Evolutionary conservation across 352 stramenopile genomes (phyloP).

Genomic region (Thraustotheca clavata): DNA sequence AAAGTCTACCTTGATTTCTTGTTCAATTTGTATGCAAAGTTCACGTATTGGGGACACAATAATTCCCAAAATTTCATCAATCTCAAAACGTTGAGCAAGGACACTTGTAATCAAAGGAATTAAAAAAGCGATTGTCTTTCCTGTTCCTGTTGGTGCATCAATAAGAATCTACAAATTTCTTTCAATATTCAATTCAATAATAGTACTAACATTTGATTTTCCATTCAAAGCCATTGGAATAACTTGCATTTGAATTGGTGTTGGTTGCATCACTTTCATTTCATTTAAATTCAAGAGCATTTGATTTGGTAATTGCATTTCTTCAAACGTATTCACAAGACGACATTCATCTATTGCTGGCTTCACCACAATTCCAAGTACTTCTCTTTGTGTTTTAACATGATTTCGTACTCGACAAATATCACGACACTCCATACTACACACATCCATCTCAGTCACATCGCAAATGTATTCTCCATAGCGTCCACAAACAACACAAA

Average conservation of each 20-base stretch:
- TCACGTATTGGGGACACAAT: conserved; percentile 60
- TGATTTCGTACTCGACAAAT: conserved; percentile 25
- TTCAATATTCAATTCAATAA: not conserved
- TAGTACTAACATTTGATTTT: conserved; percentile 29
- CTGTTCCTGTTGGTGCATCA: conserved; percentile 52
- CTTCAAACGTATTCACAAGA: conserved; percentile 19
- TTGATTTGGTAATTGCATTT: conserved; percentile 21
- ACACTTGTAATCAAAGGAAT: conserved; percentile 44
- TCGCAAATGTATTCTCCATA: conserved; percentile 79
- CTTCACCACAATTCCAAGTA: conserved; percentile 7
- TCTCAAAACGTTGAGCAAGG: conserved; percentile 6
- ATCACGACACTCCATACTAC: conserved; percentile 67
- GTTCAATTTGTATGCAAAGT: conserved; percentile 66
- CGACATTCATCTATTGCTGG: not conserved
- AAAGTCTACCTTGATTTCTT: conserved; percentile 32
- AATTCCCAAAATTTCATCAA: conserved; percentile 25
- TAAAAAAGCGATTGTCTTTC: conserved; percentile 61
- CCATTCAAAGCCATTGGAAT: conserved; percentile 41
- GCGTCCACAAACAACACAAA: conserved; percentile 51
- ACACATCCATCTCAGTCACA: conserved; percentile 74
- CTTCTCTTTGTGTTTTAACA: not conserved
- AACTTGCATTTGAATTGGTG: conserved; percentile 69
- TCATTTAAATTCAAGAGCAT: conserved; percentile 35
- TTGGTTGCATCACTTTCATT: conserved; percentile 34
- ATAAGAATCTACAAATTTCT: conserved; percentile 36